Evolutionary conservation across 2,329 filamentous ascomycete genomes (phyloP), one percentile per base, ranked within the genome.

Genomic region (Dactylellina haptotyla): DNA sequence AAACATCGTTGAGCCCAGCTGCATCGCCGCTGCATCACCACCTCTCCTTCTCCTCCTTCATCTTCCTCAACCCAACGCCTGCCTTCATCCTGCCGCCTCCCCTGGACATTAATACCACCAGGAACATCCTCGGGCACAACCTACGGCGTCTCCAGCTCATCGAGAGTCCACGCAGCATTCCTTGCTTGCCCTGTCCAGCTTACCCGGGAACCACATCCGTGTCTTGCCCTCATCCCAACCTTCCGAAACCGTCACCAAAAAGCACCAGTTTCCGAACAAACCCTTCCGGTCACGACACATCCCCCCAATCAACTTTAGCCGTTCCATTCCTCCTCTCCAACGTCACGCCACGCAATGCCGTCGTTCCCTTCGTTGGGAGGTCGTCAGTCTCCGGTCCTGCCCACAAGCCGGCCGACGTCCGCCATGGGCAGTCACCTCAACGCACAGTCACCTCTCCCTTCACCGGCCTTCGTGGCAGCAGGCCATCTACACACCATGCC

Each of bases 401-500:
- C 69, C 30, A 73, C 61, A 18, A 73, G 61, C 39, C 62, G 69
- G 20, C 69, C 69, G 39, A 30, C 54, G 20, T 73, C 69, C 20
- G 51, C 61, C 28, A 51, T 66, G 53, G 66, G 61, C 14, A 66
- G 62, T 20, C 61, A 58, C 26, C 45, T 57, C 6, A 51, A 66
- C 30, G 30, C 53, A 14, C 30, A 20, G 14, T 73, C 69, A 3
- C 69, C 69, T 48, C 48, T 73, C 8, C 46, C 69, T 10, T 73
- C 69, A 23, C 69, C 69, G 25, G 69, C 61, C 20, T 73, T 73
- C 48, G 69, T 66, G 4, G 45, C 69, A 4, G 57, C 69, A 30
- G 61, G 61, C n/a, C 69, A 73, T 61, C 34, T 73, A 16, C 69
- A 65, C 39, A 66, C 69, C 16, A 66, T 73, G 69, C 61, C 69